Base-by-base conservation (phyloP, 2,329 filamentous ascomycete species). In the Peltaster fructicola region DNA sequence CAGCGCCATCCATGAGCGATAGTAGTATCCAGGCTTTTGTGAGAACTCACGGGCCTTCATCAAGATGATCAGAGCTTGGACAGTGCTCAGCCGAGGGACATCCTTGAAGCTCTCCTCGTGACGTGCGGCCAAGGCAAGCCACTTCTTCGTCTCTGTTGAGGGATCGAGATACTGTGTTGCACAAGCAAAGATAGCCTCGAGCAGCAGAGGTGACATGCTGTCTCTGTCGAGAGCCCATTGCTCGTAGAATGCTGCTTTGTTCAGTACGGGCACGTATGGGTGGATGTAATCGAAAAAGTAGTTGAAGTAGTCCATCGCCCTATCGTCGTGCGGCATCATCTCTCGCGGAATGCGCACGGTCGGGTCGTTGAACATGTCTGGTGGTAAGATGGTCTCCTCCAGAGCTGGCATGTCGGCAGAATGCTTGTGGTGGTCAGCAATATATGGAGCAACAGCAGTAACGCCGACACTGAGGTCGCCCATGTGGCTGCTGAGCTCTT, bases 61-160 rank as follows among this genome's bases (percentile, higher is more conserved):
- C 10, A 93, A 63, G 21, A 95, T 73, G 21, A 93, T 56, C 32
- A 92, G 59, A 3, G 82, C 85, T 52, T 95, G 85, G 7, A 95
- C 71, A 0, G 88, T 95, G 51, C 81, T 93, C 22, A 95, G 46
- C 24, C 85, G 67, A 2, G 85, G 82, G 13, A 85, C 71, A 41
- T 93, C 85, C 66, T 91, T 84, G 48, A 93, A 95, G 24, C 77
- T 80, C 48, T 91, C 76, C 36, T 85, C 77, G 43, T 95, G 85
- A 47, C 80, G 75, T 14, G 79, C 77, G 30, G 82, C 84, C 34
- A 95, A 63, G 15, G 81, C 81, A 23, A 95, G 67, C 88, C 88
- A 95, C 50, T 88, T 82, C 37, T 84, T 77, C 7, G 81, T 82
- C 50, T 88, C 73, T 0, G 75, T 66, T 4, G 79, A 74, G 36